phyloP scores from a whole-genome alignment of 1,284 basidiomycete species.

The Mycena sp. region DNA sequence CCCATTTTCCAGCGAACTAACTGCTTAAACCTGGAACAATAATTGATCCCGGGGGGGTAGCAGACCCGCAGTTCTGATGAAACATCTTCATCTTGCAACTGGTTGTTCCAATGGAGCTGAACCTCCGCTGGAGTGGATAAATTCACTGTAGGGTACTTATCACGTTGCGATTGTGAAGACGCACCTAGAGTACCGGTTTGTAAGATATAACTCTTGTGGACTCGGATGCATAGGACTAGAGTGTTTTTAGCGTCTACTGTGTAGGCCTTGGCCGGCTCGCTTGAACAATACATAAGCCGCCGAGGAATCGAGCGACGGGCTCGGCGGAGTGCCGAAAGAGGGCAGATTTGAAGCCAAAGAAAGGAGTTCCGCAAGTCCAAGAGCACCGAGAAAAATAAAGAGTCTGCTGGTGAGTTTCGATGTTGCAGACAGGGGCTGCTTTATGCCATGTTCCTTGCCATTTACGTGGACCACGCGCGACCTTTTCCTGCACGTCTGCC shows the following conservation, averaged over 20 bases:
- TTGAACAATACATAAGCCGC: slow-evolving; percentile 66
- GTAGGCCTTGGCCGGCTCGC: slow-evolving; percentile 59
- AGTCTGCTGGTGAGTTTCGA: neutral
- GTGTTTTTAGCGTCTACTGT: slow-evolving; percentile 64
- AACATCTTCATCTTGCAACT: slow-evolving; percentile 18
- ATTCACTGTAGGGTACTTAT: slow-evolving; percentile 10
- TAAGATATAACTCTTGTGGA: slow-evolving; percentile 58
- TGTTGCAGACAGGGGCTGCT: neutral
- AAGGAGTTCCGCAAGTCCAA: slow-evolving; percentile 21
- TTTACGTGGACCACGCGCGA: neutral
- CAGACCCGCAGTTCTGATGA: slow-evolving; percentile 49
- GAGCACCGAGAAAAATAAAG: slow-evolving; percentile 17
- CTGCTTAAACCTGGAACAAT: slow-evolving; percentile 76
- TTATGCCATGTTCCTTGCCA: neutral
- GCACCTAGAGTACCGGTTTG: slow-evolving; percentile 65
- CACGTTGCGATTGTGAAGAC: slow-evolving; percentile 32
- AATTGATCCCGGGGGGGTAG: slow-evolving; percentile 63
- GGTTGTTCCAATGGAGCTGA: slow-evolving; percentile 49
- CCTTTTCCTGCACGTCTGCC: slow-evolving; percentile 1
- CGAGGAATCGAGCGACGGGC: slow-evolving; percentile 5
- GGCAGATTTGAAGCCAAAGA: slow-evolving; percentile 10
- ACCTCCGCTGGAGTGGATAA: slow-evolving; percentile 52
- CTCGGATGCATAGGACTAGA: slow-evolving; percentile 66
- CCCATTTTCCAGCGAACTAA: slow-evolving; percentile 41
- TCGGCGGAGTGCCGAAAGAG: neutral